These are phyloP conservation scores for Taxawa tesnikishii DNA, from an alignment of 2,329 filamentous ascomycete species.

Conservation along the genomic window DNA sequence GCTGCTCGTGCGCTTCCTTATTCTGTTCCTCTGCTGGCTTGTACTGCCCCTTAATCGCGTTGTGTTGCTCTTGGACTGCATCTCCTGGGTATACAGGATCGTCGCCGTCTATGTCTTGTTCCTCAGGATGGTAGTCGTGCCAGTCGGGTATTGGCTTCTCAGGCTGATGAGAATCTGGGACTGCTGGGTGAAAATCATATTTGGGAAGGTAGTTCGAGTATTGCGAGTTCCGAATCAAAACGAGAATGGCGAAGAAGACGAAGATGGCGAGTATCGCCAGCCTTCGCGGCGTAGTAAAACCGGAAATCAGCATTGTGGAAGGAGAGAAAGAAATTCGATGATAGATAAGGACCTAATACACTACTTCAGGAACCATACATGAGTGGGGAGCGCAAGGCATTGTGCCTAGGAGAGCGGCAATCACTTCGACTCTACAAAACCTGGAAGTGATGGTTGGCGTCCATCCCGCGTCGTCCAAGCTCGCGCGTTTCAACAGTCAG, in stretches of 20 bases:
- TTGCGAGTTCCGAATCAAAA: conserved; percentile 12
- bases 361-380: too few relatives aligned
- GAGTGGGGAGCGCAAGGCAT: too few relatives aligned
- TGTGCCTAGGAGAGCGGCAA: too few relatives aligned
- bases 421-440: too few relatives aligned
- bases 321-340: background rate
- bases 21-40: conserved; percentile 4
- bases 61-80: background rate
- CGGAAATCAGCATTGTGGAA: conserved; percentile 13
- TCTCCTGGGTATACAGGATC: conserved; percentile 2
- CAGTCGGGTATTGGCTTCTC: too few relatives aligned
- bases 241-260: conserved; percentile 17
- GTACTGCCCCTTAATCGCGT: conserved; percentile 3
- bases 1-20: too few relatives aligned
- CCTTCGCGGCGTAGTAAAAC: conserved; percentile 22
- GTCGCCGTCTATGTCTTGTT: conserved; percentile 1
- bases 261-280: conserved; percentile 23
- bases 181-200: conserved; percentile 9
- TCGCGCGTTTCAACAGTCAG: too few relatives aligned
- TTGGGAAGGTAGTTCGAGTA: conserved; percentile 13
- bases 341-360: too few relatives aligned
- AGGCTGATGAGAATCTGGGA: conserved; percentile 5
- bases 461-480: too few relatives aligned
- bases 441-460: too few relatives aligned
- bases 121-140: too few relatives aligned